These are phyloP conservation scores for Oehlia diaphana DNA, from an alignment of 192 early-diverging fungal genomes.

Conservation along the genomic window DNA sequence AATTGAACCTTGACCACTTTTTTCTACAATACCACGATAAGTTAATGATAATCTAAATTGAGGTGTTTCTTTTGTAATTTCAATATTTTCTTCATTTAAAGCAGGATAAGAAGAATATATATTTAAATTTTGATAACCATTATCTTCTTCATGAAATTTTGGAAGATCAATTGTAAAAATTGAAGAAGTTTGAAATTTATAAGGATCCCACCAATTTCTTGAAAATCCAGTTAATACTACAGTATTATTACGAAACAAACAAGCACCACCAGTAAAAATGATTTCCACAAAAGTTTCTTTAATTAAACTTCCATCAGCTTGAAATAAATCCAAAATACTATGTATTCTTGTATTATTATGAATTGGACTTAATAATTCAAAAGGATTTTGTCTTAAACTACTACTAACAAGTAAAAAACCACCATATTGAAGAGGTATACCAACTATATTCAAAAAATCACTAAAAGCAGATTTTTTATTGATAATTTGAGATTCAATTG, in stretches of 20 bases:
- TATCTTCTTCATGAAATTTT: constrained; percentile 1
- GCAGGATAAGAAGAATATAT: background rate
- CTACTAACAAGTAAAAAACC: background rate
- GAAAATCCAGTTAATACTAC: background rate
- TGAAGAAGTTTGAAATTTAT: background rate
- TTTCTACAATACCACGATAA: background rate
- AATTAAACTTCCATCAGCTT: background rate
- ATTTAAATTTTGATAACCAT: constrained; percentile 13
- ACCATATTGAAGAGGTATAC: background rate
- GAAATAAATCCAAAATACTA: background rate
- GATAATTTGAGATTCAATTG: background rate
- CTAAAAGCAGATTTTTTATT: background rate
- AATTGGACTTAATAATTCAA: background rate
- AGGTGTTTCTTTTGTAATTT: background rate
- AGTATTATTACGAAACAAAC: background rate
- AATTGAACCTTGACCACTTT: background rate
- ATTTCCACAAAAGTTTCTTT: background rate
- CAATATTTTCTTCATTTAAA: background rate
- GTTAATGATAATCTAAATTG: background rate
- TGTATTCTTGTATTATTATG: no score
- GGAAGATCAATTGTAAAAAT: background rate
- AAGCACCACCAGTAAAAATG: background rate
- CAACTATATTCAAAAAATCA: background rate
- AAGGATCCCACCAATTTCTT: background rate
- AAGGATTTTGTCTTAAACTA: constrained; percentile 7